Evolutionary conservation across 2,329 filamentous ascomycete genomes (phyloP).

Genomic region (Fusarium liriodendri): DNA sequence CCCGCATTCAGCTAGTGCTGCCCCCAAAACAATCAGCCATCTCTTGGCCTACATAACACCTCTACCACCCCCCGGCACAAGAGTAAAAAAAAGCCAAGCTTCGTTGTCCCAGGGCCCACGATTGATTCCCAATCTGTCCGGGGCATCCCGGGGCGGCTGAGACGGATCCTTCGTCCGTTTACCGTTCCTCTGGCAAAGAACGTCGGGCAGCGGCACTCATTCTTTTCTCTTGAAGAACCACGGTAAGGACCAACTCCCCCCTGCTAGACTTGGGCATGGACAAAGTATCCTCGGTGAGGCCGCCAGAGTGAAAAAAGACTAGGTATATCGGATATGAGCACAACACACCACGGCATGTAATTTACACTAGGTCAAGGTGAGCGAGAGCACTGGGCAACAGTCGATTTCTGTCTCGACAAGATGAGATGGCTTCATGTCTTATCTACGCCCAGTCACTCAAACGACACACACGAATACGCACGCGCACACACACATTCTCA

Average conservation of each 20-base stretch:
- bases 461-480: background rate
- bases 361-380: background rate
- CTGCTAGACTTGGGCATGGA: constrained; percentile 1
- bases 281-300: constrained; percentile 20
- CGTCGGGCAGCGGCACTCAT: constrained; percentile 15
- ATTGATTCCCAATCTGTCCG: constrained; percentile 21
- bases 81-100: background rate
- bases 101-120: background rate
- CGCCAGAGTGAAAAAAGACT: background rate
- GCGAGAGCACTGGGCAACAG: background rate
- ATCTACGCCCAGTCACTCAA: background rate
- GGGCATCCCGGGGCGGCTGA: constrained; percentile 33
- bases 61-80: background rate
- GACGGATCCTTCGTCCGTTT: constrained; percentile 28
- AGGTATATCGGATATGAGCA: background rate
- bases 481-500: background rate
- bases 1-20: background rate
- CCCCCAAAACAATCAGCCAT: background rate
- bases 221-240: background rate
- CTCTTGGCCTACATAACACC: background rate
- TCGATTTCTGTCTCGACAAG: background rate
- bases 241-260: background rate
- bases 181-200: constrained; percentile 18
- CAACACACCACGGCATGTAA: background rate
- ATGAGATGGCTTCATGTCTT: constrained; percentile 2